These are phyloP conservation scores for Linnemannia schmuckeri DNA, from an alignment of 192 early-diverging fungal species.

Conservation along the genomic window DNA sequence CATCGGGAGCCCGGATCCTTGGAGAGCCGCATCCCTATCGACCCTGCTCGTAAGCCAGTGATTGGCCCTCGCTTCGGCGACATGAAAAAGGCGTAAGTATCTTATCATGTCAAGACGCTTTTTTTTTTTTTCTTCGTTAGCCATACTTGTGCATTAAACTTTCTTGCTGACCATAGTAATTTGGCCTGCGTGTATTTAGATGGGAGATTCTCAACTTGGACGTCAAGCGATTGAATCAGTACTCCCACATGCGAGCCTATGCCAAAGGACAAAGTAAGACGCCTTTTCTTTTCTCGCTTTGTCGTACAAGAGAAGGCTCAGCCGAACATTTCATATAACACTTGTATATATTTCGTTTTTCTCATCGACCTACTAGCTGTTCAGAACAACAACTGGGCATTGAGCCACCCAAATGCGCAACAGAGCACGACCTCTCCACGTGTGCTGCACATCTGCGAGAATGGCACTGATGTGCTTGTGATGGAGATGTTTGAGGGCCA, in stretches of 20 bases:
- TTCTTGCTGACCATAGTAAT: neutral
- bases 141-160: neutral
- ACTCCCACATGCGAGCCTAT: constrained; percentile 42
- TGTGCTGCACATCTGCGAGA: constrained; percentile 64
- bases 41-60: neutral
- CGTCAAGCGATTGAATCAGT: constrained; percentile 40
- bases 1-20: neutral
- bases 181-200: constrained; percentile 10
- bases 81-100: constrained; percentile 46
- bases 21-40: neutral
- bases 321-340: neutral
- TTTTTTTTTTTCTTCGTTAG: too few relatives aligned
- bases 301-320: too few relatives aligned
- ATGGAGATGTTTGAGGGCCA: constrained; percentile 68
- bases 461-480: constrained; percentile 68
- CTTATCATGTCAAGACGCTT: neutral
- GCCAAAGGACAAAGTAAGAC: constrained; percentile 32
- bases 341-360: neutral
- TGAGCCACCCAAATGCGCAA: constrained; percentile 36
- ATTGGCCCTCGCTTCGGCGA: constrained; percentile 24
- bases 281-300: too few relatives aligned
- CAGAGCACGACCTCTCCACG: constrained; percentile 35
- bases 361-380: neutral
- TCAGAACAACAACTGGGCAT: constrained; percentile 42
- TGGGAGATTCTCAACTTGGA: constrained; percentile 55